These are phyloP conservation scores for Coccomyxa sp. DNA, from an alignment of 139 green algal species.

Conservation along the genomic window DNA sequence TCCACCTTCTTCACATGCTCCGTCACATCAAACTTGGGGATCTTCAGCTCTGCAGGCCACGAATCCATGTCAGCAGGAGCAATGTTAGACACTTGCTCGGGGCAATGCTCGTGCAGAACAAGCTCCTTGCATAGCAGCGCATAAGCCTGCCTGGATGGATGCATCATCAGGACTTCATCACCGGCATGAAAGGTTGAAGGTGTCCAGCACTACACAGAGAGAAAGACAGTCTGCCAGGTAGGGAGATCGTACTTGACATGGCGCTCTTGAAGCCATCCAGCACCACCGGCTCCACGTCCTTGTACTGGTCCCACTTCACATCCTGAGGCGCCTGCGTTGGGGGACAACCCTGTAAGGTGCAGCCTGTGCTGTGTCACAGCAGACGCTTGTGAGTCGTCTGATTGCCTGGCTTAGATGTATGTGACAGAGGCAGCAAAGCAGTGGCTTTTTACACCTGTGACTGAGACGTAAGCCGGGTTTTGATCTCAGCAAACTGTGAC, in stretches of 20 bases:
- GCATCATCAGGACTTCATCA: no score
- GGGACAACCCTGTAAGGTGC: not conserved
- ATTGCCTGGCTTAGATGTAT: no score
- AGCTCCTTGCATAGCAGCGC: not conserved
- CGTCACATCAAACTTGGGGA: constrained; percentile 7
- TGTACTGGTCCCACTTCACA: not conserved
- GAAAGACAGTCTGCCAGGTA: no score
- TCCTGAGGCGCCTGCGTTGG: not conserved
- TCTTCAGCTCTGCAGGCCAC: not conserved
- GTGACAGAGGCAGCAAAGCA: no score
- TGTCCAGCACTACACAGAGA: no score
- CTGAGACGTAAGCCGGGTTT: no score
- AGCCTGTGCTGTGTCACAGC: no score
- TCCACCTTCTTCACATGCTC: not conserved
- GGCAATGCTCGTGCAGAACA: not conserved
- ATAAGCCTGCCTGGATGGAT: not conserved
- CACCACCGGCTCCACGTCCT: not conserved
- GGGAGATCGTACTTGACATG: not conserved
- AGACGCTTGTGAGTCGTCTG: no score
- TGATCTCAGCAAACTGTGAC: not conserved
- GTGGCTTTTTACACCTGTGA: no score
- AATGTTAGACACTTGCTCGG: not conserved
- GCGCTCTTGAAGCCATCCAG: not conserved
- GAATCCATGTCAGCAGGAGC: not conserved
- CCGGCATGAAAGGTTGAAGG: no score